phyloP scores from a whole-genome alignment of 768 basidiomycete species.

The Calocybe cyanea region DNA sequence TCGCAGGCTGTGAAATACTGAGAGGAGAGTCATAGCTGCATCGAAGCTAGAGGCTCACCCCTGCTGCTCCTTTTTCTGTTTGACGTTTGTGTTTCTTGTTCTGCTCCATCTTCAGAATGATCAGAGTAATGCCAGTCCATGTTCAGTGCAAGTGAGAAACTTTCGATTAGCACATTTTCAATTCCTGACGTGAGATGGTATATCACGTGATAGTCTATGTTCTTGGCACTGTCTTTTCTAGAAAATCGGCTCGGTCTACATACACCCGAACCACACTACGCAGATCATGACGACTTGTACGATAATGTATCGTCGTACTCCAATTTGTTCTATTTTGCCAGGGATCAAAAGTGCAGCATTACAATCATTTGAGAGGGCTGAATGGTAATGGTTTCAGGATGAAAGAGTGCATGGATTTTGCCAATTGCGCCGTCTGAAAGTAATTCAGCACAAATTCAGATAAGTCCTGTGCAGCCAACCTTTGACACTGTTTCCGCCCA shows the following conservation, averaged over 20 bases:
- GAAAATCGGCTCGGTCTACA: too few relatives aligned
- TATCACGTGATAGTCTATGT: slow-evolving; percentile 26
- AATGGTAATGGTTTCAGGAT: slow-evolving; percentile 78
- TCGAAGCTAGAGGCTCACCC: slow-evolving; percentile 29
- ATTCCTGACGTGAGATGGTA: slow-evolving; percentile 9
- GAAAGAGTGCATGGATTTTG: slow-evolving; percentile 82
- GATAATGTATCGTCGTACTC: too few relatives aligned
- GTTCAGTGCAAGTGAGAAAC: slow-evolving; percentile 15
- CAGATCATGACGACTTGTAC: too few relatives aligned
- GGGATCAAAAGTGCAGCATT: too few relatives aligned
- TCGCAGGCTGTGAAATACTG: slow-evolving; percentile 60
- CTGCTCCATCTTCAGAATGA: slow-evolving; percentile 52
- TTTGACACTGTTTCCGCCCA: slow-evolving; percentile 95
- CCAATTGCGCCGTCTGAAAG: slow-evolving; percentile 80
- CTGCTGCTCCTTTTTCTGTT: slow-evolving; percentile 62
- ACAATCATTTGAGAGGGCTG: slow-evolving; percentile 75
- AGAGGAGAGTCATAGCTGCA: slow-evolving; percentile 9
- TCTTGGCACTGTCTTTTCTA: too few relatives aligned
- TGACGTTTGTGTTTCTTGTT: slow-evolving; percentile 35
- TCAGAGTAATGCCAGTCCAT: slow-evolving; percentile 64
- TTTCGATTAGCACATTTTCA: slow-evolving; percentile 17
- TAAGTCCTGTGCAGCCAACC: slow-evolving; percentile 36
- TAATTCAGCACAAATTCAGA: slow-evolving; percentile 8
- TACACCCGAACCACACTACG: too few relatives aligned
- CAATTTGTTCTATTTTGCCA: too few relatives aligned